Base-by-base conservation (phyloP, 1,284 basidiomycete genomes). In the Pseudozyma thailandica region DNA sequence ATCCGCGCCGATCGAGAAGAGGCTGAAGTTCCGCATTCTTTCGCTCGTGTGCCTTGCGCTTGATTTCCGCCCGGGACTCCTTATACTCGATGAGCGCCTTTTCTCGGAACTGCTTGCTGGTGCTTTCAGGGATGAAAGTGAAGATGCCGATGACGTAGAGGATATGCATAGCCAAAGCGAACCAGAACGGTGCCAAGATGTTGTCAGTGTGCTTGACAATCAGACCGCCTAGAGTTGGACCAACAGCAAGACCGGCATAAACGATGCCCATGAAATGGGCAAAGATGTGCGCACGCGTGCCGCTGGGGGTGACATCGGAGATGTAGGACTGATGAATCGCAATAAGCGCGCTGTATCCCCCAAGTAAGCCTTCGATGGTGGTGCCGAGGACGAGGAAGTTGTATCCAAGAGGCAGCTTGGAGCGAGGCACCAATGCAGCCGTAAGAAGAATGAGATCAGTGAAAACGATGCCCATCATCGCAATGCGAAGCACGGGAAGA, bases 301-400 rank as follows among this genome's bases (percentile, higher is more conserved):
- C 77, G 33, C 61, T 65, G 2, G 77, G 72, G 6, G 79, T 80
- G 5, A 76, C 74, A 26, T 82, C 79, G 1, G 82, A 70, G 28
- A 92, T 86, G 81, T 94, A 97, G 1, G 93, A 92, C 28, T 91
- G 89, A 38, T 89, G 89, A 0, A 91, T 89, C 2, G 90, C 89
- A 61, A 90, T 88, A 10, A 93, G 84, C 0, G 92, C 90, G 6
- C 90, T 88, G 87, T 90, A 91, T n/a, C 94, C 92, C 21, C 94
- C 94, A 4, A 94, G 86, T 3, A 90, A 80, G 15, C 94, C 94
- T 77, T 96, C 93, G 26, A 93, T 84, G 27, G 90, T 83, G 0
- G 93, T 91, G 2, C 92, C 90, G 44, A 94, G 72, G 20, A 95
- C 84, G n/a, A 97, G 86, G 39, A 94, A 85, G 77, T 91, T 88